A percentile compares a stretch with the other conserved stretches of the same genome.
Evolutionary conservation across 2,329 filamentous ascomycete genomes (phyloP).

Genomic region (Hymenoscyphus salicellus): DNA sequence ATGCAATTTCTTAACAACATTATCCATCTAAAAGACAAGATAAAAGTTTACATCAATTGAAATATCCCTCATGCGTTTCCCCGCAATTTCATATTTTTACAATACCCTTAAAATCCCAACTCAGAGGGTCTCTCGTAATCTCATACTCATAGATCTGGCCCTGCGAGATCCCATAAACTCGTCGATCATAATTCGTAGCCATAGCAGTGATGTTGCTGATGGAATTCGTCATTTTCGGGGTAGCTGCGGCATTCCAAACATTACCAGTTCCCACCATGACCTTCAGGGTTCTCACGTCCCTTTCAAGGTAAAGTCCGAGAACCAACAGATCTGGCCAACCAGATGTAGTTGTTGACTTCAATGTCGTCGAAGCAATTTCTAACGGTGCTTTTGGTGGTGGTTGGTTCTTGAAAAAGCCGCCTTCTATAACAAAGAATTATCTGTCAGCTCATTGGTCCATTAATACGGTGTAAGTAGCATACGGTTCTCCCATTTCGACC

Average conservation of each 20-base stretch:
- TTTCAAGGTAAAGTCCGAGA: not conserved
- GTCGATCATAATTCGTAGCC: not conserved
- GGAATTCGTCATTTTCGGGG: not conserved
- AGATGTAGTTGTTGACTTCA: not conserved
- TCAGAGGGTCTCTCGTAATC: not conserved
- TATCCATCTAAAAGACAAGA: no score
- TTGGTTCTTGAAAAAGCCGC: not conserved
- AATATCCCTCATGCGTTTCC: no score
- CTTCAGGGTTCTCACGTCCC: not conserved
- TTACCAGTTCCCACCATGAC: not conserved
- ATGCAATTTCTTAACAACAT: no score
- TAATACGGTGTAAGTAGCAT: not conserved
- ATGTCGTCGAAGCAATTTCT: not conserved
- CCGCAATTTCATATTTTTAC: not conserved
- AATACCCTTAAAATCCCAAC: not conserved
- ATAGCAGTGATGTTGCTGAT: not conserved
- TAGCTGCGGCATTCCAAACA: not conserved
- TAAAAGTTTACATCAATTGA: no score
- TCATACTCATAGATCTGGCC: not conserved
- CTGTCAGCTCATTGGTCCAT: not conserved
- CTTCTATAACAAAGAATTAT: not conserved
- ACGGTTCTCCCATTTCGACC: not conserved
- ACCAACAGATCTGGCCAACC: not conserved
- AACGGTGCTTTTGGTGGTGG: not conserved
- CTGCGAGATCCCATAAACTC: not conserved